These are phyloP conservation scores for Nitzschia putrida DNA, from an alignment of 108 stramenopile genomes.

Conservation along the genomic window DNA sequence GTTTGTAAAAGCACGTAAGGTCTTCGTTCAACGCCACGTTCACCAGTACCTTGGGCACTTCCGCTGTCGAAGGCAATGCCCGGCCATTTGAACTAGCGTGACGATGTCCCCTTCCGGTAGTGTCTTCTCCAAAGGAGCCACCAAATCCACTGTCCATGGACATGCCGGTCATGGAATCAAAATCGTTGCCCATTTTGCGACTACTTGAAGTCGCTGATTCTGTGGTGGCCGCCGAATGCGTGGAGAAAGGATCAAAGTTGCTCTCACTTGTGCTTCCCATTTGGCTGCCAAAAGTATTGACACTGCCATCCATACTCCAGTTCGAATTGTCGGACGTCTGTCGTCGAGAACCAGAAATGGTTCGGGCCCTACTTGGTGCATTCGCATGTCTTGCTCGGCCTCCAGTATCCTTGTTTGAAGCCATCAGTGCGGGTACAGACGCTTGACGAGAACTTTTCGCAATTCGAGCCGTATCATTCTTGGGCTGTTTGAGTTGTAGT, in stretches of 20 bases:
- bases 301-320: constrained; percentile 8
- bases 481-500: constrained; percentile 4
- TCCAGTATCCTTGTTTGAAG: constrained; percentile 22
- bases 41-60: constrained; percentile 32
- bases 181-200: neutral
- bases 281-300: constrained; percentile 1
- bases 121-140: constrained; percentile 4
- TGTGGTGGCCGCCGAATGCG: neutral
- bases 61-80: constrained; percentile 5
- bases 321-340: neutral
- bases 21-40: constrained; percentile 85
- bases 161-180: neutral
- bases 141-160: constrained; percentile 24
- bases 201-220: neutral
- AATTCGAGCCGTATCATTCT: constrained; percentile 18
- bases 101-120: neutral
- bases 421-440: constrained; percentile 21
- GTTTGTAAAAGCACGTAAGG: constrained; percentile 80
- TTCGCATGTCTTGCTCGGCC: constrained; percentile 4
- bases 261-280: neutral
- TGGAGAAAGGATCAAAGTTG: constrained; percentile 27
- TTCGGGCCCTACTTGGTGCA: neutral
- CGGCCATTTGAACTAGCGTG: neutral
- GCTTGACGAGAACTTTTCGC: constrained; percentile 3
- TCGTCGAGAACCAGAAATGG: neutral